Evolutionary conservation across 371 early-diverging fungal species (phyloP).

Genomic region (Rhizomucor pusillus): DNA sequence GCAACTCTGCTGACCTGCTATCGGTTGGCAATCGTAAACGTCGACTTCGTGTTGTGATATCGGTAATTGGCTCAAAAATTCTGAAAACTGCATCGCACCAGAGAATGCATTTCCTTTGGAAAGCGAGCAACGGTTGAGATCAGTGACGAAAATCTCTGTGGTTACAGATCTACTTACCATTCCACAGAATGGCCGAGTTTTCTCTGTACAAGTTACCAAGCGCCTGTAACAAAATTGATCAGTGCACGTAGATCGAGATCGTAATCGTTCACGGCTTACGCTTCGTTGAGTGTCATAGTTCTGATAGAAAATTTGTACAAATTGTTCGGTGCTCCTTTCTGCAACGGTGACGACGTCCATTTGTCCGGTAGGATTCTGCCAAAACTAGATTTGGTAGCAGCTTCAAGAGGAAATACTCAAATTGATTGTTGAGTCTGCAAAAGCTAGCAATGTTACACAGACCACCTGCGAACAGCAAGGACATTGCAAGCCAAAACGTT

Average conservation of each 20-base stretch:
- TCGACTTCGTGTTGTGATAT: conserved; percentile 59
- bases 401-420: background rate
- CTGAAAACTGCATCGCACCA: conserved; percentile 56
- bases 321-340: conserved; percentile 55
- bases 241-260: background rate
- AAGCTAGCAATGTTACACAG: too few relatives aligned
- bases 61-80: conserved; percentile 59
- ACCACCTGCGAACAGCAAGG: too few relatives aligned
- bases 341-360: conserved; percentile 37
- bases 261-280: conserved; percentile 23
- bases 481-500: too few relatives aligned
- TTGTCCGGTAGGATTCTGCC: too few relatives aligned
- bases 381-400: background rate
- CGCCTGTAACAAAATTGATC: conserved; percentile 21
- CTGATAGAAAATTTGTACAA: conserved; percentile 64
- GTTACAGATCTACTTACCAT: conserved; percentile 44
- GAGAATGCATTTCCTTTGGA: conserved; percentile 51
- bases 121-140: background rate
- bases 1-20: conserved; percentile 33
- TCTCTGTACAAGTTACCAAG: conserved; percentile 65
- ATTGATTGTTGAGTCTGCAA: background rate
- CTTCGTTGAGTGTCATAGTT: conserved; percentile 63
- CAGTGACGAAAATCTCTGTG: background rate
- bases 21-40: conserved; percentile 68
- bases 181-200: conserved; percentile 71